A percentile compares a stretch with the other conserved stretches of the same genome.
phyloP scores from a whole-genome alignment of 805 yeast species.

The Kuraishia cidri region DNA sequence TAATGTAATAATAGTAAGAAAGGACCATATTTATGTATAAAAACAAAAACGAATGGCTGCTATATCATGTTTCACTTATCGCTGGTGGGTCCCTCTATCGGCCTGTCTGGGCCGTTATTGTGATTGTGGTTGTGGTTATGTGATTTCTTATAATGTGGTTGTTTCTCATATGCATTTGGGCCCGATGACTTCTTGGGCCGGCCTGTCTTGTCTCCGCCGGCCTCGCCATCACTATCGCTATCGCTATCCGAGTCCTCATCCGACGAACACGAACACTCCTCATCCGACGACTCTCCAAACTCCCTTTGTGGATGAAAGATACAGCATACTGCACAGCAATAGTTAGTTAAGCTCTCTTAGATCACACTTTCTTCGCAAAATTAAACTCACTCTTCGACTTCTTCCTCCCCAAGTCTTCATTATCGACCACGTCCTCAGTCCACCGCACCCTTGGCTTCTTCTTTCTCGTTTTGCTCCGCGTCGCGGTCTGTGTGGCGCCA shows the following conservation, averaged over 20 bases:
- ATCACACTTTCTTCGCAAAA: neutral
- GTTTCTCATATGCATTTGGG: slow-evolving; percentile 86
- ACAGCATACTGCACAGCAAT: slow-evolving; percentile 54
- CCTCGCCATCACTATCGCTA: slow-evolving; percentile 18
- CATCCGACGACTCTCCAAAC: slow-evolving; percentile 38
- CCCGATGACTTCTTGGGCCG: slow-evolving; percentile 17
- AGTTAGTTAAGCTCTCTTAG: slow-evolving; percentile 7
- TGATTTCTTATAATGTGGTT: slow-evolving; percentile 49
- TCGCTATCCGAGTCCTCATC: slow-evolving; percentile 25
- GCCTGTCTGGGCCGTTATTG: too few species aligned
- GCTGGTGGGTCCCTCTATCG: too few species aligned
- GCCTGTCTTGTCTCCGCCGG: slow-evolving; percentile 5
- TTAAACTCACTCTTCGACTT: slow-evolving; percentile 57
- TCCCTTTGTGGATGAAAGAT: slow-evolving; percentile 72
- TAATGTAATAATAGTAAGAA: too few species aligned
- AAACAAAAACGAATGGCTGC: too few species aligned
- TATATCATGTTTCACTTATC: too few species aligned
- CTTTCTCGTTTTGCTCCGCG: slow-evolving; percentile 1
- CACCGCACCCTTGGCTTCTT: slow-evolving; percentile 58
- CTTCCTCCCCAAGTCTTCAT: slow-evolving; percentile 82
- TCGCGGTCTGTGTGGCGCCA: neutral
- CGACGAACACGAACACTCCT: slow-evolving; percentile 9
- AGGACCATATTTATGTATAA: too few species aligned
- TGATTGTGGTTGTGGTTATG: slow-evolving; percentile 8
- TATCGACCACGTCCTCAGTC: slow-evolving; percentile 83